Evolutionary conservation across 1,284 basidiomycete species (phyloP), one percentile per base, ranked within the genome.

Genomic region (Pseudozyma pruni): DNA sequence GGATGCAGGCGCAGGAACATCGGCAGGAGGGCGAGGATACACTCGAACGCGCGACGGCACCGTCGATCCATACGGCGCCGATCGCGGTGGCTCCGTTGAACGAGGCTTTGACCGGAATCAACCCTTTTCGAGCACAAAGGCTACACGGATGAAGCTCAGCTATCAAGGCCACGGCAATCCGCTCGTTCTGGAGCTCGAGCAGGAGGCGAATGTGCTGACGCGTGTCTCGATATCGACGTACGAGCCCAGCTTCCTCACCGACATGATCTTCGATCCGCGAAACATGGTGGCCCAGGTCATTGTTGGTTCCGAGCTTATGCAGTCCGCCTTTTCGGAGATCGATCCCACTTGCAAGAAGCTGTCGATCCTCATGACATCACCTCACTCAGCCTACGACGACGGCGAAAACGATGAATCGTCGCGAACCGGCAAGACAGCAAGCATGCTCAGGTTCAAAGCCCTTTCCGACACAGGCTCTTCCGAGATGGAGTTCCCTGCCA

Each of bases 171-270:
- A 86, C 32, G 94, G 94, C 8, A 86, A 90, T 79, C 92, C 93
- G 1, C 84, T 97, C 62, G 88, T 97, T 34, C 83, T 93, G 17
- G 49, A 69, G 45, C 48, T 32, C 67, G 95, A 93, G 48, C 89
- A 91, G 22, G 93, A 95, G 80, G 91, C 93, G 61, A 93, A 92
- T 1, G 93, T 93, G 0, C 92, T 90, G 0, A 94, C 94, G 8
- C 90, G 88, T 16, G 96, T 93, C 82, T 90, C 94, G 80, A 89
- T 98, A 56, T 87, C 88, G 20, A 93, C 93, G 0, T 91, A 90
- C 72, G 91, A 93, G 48, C 88, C 92, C 2, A 92, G 94, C 70
- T 89, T 90, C 19, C 86, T 89, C 57, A 85, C 93, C 37, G 90
- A 93, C 52, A 87, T 95, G 29, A 86, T 89, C 3, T 93, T 94